Evolutionary conservation across 345 rosid species (phyloP).

Genomic region (Camelina sativa): DNA sequence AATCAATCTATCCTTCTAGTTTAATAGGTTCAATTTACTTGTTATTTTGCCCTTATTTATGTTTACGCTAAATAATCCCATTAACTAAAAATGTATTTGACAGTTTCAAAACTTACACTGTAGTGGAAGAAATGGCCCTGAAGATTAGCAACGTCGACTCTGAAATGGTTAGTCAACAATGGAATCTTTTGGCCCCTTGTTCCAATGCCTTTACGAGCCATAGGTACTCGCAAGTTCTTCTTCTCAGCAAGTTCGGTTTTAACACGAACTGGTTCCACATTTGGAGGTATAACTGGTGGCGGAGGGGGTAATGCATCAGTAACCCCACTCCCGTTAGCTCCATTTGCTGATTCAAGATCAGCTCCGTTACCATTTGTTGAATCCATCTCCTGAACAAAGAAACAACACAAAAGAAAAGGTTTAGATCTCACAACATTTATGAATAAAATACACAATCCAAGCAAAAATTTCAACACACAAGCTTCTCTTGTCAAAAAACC

Average conservation of each 20-base stretch:
- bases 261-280: constrained; percentile 56
- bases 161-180: constrained; percentile 77
- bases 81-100: neutral
- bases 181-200: constrained; percentile 70
- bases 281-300: constrained; percentile 66
- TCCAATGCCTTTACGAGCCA: constrained; percentile 70
- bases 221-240: constrained; percentile 57
- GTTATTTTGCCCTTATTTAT: no score
- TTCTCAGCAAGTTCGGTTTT: constrained; percentile 58
- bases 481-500: neutral
- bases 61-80: no score
- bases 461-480: neutral
- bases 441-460: neutral
- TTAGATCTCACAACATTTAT: neutral
- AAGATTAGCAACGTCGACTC: constrained; percentile 62
- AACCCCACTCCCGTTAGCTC: constrained; percentile 47
- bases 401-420: neutral
- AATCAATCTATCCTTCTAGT: no score
- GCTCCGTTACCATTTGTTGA: constrained; percentile 37
- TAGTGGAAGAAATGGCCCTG: constrained; percentile 75
- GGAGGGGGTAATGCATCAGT: constrained; percentile 67
- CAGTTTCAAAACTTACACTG: constrained; percentile 54
- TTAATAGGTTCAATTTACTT: no score
- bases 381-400: constrained; percentile 58
- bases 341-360: constrained; percentile 52